These are phyloP conservation scores for Lodderomyces pseudojiufengensis DNA, from an alignment of 1,139 yeast species.

Conservation along the genomic window DNA sequence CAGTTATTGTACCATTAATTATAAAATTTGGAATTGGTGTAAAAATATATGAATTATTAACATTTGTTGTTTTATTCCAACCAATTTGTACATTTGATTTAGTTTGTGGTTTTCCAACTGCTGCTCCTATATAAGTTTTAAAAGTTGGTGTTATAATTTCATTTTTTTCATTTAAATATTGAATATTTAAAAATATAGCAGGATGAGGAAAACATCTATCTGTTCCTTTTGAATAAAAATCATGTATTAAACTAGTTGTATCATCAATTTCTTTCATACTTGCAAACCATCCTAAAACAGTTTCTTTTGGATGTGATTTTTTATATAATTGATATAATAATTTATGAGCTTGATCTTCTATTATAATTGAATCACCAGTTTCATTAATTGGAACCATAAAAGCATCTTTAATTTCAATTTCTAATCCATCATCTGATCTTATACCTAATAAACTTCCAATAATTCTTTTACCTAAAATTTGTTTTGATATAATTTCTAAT, in stretches of 20 bases:
- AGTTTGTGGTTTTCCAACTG: slow-evolving; percentile 56
- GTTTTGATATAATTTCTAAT: slow-evolving; percentile 45
- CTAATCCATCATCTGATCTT: slow-evolving; percentile 83
- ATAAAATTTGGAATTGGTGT: slow-evolving; percentile 74
- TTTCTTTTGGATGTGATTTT: slow-evolving; percentile 75
- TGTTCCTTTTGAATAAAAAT: slow-evolving; percentile 68
- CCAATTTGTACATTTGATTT: slow-evolving; percentile 45
- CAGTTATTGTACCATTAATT: slow-evolving; percentile 54
- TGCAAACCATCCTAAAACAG: slow-evolving; percentile 87
- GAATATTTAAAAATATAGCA: slow-evolving; percentile 70
- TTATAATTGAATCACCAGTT: slow-evolving; percentile 68
- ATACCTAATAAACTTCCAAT: slow-evolving; percentile 82
- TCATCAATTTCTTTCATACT: slow-evolving; percentile 62
- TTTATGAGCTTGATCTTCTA: slow-evolving; percentile 74
- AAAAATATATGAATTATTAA: slow-evolving; percentile 60
- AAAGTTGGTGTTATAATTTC: slow-evolving; percentile 42
- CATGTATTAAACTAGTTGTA: slow-evolving; percentile 80
- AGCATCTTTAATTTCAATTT: slow-evolving; percentile 70
- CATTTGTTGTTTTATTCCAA: slow-evolving; percentile 33
- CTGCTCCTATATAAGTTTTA: slow-evolving; percentile 71
- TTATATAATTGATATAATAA: slow-evolving; percentile 69
- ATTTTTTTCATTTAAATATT: slow-evolving; percentile 37
- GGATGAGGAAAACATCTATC: slow-evolving; percentile 74
- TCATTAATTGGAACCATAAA: slow-evolving; percentile 83
- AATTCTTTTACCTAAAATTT: slow-evolving; percentile 52